phyloP scores from a whole-genome alignment of 352 stramenopile species.

The Phytophthora litchii region DNA sequence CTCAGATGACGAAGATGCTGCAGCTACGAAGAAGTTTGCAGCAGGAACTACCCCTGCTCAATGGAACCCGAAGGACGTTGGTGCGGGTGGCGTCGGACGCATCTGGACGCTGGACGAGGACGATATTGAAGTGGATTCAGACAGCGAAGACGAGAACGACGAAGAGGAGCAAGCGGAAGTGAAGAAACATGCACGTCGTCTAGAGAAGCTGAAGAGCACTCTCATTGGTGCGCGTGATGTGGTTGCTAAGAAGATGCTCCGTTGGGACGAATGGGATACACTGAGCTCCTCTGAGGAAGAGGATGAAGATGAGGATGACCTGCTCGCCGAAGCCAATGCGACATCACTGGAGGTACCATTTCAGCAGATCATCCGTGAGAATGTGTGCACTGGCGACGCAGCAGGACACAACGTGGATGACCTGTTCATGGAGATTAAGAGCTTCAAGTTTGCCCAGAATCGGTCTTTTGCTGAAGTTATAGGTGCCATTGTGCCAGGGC shows the following conservation, averaged over 20 bases:
- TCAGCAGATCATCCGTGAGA: constrained; percentile 80
- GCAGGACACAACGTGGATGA: constrained; percentile 87
- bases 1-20: constrained; percentile 53
- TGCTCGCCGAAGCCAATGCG: constrained; percentile 50
- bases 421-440: constrained; percentile 94
- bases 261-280: constrained; percentile 84
- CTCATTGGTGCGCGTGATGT: constrained; percentile 73
- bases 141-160: constrained; percentile 64
- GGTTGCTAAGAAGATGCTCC: constrained; percentile 54
- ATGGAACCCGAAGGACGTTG: constrained; percentile 78
- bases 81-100: constrained; percentile 66
- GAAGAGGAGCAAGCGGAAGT: constrained; percentile 35
- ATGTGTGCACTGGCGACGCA: constrained; percentile 76
- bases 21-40: constrained; percentile 12
- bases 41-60: constrained; percentile 22
- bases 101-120: constrained; percentile 89
- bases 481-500: constrained; percentile 69
- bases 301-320: constrained; percentile 63
- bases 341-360: constrained; percentile 62
- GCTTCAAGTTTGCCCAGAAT: constrained; percentile 94
- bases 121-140: constrained; percentile 73
- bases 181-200: constrained; percentile 40
- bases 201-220: constrained; percentile 75
- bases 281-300: constrained; percentile 79
- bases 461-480: constrained; percentile 83